Conservation (phyloP, 768 basidiomycete species). For the Termitomyces sp. region DNA sequence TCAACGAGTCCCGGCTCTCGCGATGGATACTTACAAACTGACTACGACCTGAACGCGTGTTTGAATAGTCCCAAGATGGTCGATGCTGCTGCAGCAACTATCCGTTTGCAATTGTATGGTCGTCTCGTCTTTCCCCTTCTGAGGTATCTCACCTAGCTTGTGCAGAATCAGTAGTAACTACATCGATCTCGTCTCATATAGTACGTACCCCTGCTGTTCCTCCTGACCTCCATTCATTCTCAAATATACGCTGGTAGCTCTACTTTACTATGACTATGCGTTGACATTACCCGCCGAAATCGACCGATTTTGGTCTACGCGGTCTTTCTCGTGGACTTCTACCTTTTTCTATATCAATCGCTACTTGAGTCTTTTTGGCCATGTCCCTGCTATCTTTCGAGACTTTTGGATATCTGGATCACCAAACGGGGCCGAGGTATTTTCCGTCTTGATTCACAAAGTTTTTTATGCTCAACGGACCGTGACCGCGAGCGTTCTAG, state of each 20-base stretch:
- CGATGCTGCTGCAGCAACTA: not conserved
- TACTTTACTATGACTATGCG: not conserved
- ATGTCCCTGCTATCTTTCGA: not conserved
- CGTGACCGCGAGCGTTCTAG: not conserved
- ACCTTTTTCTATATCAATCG: not conserved
- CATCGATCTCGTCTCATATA: not conserved
- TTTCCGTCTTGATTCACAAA: not conserved
- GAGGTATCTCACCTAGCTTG: not conserved
- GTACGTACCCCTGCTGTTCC: not conserved
- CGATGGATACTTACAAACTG: not conserved
- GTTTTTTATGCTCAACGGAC: not conserved
- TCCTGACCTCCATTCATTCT: not conserved
- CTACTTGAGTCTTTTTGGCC: not conserved
- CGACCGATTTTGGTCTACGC: not conserved
- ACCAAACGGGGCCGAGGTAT: not conserved
- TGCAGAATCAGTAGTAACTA: not conserved
- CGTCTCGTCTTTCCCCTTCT: not conserved
- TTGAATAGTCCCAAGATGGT: not conserved
- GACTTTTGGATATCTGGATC: not conserved
- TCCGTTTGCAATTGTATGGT: not conserved
- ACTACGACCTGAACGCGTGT: not conserved
- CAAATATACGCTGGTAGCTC: not conserved
- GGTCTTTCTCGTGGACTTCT: not conserved
- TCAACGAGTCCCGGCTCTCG: not conserved
- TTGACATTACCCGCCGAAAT: not conserved